These are phyloP conservation scores for Magnaporthiopsis incrustans DNA, from an alignment of 2,329 filamentous ascomycete species.

Conservation along the genomic window DNA sequence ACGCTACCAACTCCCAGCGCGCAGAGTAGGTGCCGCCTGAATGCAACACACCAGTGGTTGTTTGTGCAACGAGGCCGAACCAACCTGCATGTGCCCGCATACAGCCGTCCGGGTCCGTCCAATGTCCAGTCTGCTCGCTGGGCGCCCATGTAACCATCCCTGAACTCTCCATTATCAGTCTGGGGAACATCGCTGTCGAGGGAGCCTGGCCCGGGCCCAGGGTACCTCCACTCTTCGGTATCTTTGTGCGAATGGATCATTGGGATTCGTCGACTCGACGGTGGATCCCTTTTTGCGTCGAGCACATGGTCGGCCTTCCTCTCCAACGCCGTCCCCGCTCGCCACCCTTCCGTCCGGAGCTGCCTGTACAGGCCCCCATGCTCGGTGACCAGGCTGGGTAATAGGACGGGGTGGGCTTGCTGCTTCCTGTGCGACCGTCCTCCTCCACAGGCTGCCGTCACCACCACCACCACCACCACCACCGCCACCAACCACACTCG, in stretches of 20 bases:
- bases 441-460: background rate
- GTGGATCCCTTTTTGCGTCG: background rate
- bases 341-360: background rate
- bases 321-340: background rate
- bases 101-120: background rate
- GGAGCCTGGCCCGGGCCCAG: background rate
- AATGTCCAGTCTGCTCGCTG: background rate
- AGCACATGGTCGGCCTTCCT: background rate
- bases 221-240: background rate
- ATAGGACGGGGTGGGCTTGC: background rate
- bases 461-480: background rate
- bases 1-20: too few species aligned
- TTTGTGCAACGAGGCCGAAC: background rate
- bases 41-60: background rate
- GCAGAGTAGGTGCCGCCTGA: too few species aligned
- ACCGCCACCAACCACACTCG: background rate
- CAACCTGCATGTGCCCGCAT: background rate
- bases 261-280: background rate
- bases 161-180: background rate
- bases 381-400: constrained; percentile 7
- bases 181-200: background rate
- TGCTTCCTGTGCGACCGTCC: background rate
- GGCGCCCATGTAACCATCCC: background rate
- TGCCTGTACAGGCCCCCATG: background rate
- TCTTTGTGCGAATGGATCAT: background rate